phyloP scores from a whole-genome alignment of 495 filamentous ascomycete species.

The Tuber umbilicatum region DNA sequence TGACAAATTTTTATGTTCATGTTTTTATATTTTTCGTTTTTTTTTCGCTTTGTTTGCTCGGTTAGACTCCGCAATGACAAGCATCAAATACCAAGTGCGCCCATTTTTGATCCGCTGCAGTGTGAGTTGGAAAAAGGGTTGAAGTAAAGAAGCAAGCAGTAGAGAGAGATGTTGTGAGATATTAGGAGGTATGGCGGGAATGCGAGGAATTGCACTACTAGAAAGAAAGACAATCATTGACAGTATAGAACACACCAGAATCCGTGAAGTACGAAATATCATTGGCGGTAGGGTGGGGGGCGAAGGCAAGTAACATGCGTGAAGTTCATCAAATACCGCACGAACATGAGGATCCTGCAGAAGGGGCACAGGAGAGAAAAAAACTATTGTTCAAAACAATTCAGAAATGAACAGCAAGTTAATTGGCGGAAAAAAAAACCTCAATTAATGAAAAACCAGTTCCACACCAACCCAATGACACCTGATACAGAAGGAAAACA shows the following conservation, averaged over 20 bases:
- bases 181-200: background rate
- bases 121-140: background rate
- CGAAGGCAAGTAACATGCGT: background rate
- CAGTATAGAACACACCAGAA: background rate
- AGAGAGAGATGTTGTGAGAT: background rate
- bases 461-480: constrained; percentile 42
- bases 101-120: background rate
- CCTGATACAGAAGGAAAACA: constrained; percentile 37
- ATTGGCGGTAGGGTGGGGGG: background rate
- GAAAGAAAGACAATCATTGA: constrained; percentile 1
- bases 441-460: constrained; percentile 39
- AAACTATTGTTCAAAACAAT: constrained; percentile 9
- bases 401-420: constrained; percentile 24
- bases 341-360: background rate
- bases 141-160: background rate
- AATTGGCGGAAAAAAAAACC: constrained; percentile 20
- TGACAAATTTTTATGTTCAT: constrained; percentile 8
- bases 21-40: constrained; percentile 8
- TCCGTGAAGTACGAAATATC: background rate
- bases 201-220: background rate
- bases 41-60: background rate
- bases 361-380: background rate
- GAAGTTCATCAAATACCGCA: background rate
- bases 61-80: background rate
- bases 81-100: background rate